A percentile compares a stretch with the other conserved stretches of the same genome.
phyloP scores from a whole-genome alignment of 768 basidiomycete genomes.

The Pleurotus tuber-regium region DNA sequence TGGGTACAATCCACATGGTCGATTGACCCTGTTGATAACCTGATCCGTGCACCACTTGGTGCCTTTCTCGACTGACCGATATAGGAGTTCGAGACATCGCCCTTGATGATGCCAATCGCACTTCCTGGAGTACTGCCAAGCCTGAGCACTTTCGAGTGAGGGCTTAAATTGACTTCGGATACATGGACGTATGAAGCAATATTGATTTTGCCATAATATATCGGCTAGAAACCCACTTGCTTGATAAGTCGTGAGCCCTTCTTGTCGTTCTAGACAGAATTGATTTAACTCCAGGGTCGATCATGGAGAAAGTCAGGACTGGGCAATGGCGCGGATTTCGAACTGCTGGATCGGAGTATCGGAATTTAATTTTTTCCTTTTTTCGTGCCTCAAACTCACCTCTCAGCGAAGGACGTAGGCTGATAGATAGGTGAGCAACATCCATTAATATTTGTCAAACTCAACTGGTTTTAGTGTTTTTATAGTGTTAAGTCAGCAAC shows the following conservation, averaged over 20 bases:
- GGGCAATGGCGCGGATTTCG: background rate
- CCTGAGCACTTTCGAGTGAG: constrained; percentile 5
- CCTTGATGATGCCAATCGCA: constrained; percentile 5
- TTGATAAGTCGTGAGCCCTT: constrained; percentile 2
- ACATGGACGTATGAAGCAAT: too few relatives aligned
- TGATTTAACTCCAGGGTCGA: constrained; percentile 1
- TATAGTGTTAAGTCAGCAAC: too few relatives aligned
- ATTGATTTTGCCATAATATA: constrained; percentile 4
- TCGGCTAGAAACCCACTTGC: background rate
- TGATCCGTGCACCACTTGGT: constrained; percentile 5
- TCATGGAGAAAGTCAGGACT: background rate
- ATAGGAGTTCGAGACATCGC: constrained; percentile 10
- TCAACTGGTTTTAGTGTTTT: too few relatives aligned
- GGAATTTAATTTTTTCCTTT: background rate
- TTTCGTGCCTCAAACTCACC: too few relatives aligned
- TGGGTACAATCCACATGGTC: constrained; percentile 33
- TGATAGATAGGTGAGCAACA: too few relatives aligned
- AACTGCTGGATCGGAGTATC: constrained; percentile 5
- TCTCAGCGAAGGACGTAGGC: too few relatives aligned
- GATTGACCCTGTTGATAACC: constrained; percentile 17
- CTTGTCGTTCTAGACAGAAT: background rate
- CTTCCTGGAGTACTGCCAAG: background rate
- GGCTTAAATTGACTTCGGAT: too few relatives aligned
- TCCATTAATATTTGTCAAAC: too few relatives aligned
- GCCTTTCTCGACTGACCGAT: constrained; percentile 4